Conservation (phyloP, 495 filamentous ascomycete species). For the Thermochaetoides thermophila region DNA sequence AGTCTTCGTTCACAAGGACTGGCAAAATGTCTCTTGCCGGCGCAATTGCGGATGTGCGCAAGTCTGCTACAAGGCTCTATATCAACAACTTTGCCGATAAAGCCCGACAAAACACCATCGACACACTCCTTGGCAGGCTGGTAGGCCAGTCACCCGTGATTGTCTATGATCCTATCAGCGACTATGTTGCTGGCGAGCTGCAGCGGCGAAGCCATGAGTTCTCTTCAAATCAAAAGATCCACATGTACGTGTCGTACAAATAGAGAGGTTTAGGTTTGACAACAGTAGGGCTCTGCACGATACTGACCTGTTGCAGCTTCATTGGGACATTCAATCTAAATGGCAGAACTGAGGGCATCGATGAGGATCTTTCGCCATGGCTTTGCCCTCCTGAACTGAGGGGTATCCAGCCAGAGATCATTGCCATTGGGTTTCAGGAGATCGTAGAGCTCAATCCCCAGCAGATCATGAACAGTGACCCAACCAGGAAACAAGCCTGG, state of each 20-base stretch:
- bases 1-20: constrained; percentile 87
- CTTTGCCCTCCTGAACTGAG: constrained; percentile 44
- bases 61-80: constrained; percentile 84
- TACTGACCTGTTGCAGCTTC: constrained; percentile 45
- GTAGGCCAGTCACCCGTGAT: constrained; percentile 72
- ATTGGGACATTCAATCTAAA: constrained; percentile 93
- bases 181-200: constrained; percentile 67
- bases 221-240: constrained; percentile 33
- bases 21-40: constrained; percentile 95
- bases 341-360: constrained; percentile 58
- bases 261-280: neutral
- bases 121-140: constrained; percentile 71
- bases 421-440: constrained; percentile 89
- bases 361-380: constrained; percentile 74
- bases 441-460: constrained; percentile 93
- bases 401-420: constrained; percentile 52
- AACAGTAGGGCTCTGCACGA: too few species aligned
- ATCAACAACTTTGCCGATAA: constrained; percentile 97
- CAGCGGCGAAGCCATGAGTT: constrained; percentile 40
- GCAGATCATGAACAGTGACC: constrained; percentile 98
- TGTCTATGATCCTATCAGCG: constrained; percentile 87
- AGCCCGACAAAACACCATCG: constrained; percentile 82
- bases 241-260: constrained; percentile 22
- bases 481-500: constrained; percentile 70
- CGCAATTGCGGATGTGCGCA: constrained; percentile 85